These are phyloP conservation scores for Stylosanthes scabra DNA, from an alignment of 331 rosid genomes.

Conservation along the genomic window DNA sequence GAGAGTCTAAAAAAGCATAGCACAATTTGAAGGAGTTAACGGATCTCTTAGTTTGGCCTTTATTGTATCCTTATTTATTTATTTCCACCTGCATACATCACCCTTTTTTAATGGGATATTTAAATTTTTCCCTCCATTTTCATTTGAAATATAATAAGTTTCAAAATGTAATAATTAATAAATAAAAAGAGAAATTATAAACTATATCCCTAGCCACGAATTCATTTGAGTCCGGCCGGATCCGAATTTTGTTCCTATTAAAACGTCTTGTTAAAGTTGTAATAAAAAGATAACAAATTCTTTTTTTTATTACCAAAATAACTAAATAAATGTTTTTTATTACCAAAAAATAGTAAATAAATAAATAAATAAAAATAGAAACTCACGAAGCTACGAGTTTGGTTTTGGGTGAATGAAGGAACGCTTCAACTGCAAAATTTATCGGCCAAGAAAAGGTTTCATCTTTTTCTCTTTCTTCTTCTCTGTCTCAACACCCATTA, in stretches of 20 bases:
- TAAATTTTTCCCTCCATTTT: neutral
- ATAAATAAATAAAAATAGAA: neutral
- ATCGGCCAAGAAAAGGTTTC: slow-evolving; percentile 58
- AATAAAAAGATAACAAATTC: neutral
- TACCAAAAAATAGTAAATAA: neutral
- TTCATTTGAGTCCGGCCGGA: slow-evolving; percentile 16
- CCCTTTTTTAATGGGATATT: slow-evolving; percentile 6
- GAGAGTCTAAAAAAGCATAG: neutral
- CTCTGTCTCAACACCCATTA: neutral
- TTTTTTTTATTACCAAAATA: neutral
- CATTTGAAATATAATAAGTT: neutral
- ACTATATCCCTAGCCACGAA: slow-evolving; percentile 27
- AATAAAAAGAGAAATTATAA: neutral
- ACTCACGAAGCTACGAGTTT: slow-evolving; percentile 1
- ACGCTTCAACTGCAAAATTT: slow-evolving; percentile 90
- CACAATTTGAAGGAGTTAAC: neutral
- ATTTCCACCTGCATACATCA: too few species aligned
- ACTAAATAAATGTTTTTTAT: neutral
- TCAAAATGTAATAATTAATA: neutral
- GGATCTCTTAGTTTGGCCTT: neutral
- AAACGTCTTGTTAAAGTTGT: slow-evolving; percentile 14
- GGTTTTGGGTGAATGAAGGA: slow-evolving; percentile 72
- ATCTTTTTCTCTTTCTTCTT: slow-evolving; percentile 33
- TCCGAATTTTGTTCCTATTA: slow-evolving; percentile 37
- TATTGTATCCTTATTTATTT: too few species aligned